A percentile compares a stretch with the other conserved stretches of the same genome.
These are phyloP conservation scores for Amaranthus cruentus DNA, from an alignment of 148 eudicot species.

Conservation along the genomic window DNA sequence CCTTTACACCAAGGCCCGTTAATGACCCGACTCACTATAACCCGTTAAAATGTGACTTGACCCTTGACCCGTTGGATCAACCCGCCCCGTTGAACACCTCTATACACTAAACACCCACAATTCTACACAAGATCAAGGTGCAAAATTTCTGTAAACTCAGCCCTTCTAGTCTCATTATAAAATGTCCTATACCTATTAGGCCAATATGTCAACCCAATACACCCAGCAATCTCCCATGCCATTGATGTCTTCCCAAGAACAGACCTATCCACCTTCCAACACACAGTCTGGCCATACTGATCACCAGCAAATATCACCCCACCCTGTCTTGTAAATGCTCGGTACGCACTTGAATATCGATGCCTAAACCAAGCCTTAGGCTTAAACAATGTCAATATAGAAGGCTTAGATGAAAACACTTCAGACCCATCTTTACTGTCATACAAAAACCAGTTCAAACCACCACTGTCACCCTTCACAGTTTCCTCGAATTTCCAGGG, in stretches of 20 bases:
- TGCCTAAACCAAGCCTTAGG: conserved; percentile 83
- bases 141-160: conserved; percentile 66
- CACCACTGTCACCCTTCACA: conserved; percentile 52
- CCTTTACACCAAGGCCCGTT: no score
- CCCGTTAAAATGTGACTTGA: no score
- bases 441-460: conserved; percentile 71
- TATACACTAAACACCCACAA: no score
- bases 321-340: conserved; percentile 85
- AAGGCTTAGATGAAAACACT: conserved; percentile 72
- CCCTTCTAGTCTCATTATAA: conserved; percentile 71
- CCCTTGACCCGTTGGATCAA: no score
- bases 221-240: conserved; percentile 74
- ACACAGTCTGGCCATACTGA: conserved; percentile 63
- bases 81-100: no score
- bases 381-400: conserved; percentile 44
- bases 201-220: conserved; percentile 91
- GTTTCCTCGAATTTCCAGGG: conserved; percentile 97
- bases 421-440: conserved; percentile 63
- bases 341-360: conserved; percentile 52
- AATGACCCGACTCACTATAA: no score
- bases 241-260: conserved; percentile 40
- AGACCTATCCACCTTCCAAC: conserved; percentile 68
- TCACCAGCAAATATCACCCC: conserved; percentile 80
- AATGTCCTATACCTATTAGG: conserved; percentile 63
- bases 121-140: conserved; percentile 43